phyloP scores from a whole-genome alignment of 2,329 filamentous ascomycete genomes.

The Pyrenophora teres region DNA sequence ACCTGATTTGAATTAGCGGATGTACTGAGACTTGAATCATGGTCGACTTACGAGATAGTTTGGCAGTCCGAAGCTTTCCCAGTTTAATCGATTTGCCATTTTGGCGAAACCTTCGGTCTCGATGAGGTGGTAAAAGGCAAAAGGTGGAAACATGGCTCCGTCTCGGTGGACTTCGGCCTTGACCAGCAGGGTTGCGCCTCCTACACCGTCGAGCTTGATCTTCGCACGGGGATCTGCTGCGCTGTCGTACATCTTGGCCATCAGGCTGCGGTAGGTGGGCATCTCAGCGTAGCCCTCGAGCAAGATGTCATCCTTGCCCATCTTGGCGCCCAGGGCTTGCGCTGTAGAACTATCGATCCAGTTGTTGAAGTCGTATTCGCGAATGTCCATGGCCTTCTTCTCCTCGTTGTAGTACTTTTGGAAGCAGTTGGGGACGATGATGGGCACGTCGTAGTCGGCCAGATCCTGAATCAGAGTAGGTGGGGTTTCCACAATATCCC shows the following conservation, averaged over 20 bases:
- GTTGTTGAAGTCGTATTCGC: slow-evolving; percentile 96
- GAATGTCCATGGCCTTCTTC: slow-evolving; percentile 71
- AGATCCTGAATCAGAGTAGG: slow-evolving; percentile 87
- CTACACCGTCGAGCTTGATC: slow-evolving; percentile 86
- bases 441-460: slow-evolving; percentile 81
- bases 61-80: slow-evolving; percentile 83
- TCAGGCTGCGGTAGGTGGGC: slow-evolving; percentile 86
- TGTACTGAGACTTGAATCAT: not conserved
- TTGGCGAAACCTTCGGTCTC: slow-evolving; percentile 98
- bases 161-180: slow-evolving; percentile 97
- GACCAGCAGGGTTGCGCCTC: slow-evolving; percentile 88
- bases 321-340: slow-evolving; percentile 71
- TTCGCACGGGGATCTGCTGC: slow-evolving; percentile 60
- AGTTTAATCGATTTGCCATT: slow-evolving; percentile 90
- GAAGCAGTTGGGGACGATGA: slow-evolving; percentile 95
- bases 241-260: slow-evolving; percentile 77
- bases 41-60: slow-evolving; percentile 82
- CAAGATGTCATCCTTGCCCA: slow-evolving; percentile 90
- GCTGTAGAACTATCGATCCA: slow-evolving; percentile 91
- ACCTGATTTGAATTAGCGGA: slow-evolving; percentile 58
- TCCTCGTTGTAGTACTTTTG: slow-evolving; percentile 76
- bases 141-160: slow-evolving; percentile 97
- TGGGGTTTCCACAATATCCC: slow-evolving; percentile 89
- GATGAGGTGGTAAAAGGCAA: slow-evolving; percentile 94
- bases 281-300: slow-evolving; percentile 93